Evolutionary conservation across 2,329 filamentous ascomycete species (phyloP).

Genomic region (Stemphylium vesicarium): DNA sequence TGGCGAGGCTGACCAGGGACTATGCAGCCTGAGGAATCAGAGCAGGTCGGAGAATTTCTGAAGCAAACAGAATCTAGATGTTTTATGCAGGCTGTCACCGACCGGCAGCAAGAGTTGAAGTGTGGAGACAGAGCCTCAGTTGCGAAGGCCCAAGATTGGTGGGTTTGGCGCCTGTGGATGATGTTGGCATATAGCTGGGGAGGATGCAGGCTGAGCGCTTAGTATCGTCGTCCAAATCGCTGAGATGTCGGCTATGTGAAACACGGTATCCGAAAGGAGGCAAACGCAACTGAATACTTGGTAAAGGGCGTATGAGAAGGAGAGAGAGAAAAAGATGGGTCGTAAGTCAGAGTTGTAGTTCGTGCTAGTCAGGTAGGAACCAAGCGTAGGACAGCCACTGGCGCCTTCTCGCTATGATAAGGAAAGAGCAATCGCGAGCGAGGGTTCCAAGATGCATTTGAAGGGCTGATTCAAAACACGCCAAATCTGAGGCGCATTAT

Average conservation of each 20-base stretch:
- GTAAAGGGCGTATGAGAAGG: conserved; percentile 25
- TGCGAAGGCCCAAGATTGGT: conserved; percentile 37
- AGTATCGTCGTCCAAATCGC: conserved; percentile 36
- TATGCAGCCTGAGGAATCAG: conserved; percentile 26
- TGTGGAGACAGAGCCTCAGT: conserved; percentile 22
- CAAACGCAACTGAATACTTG: conserved; percentile 33
- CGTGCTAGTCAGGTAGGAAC: conserved; percentile 23
- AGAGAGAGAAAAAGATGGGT: conserved; percentile 21
- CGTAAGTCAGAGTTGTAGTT: conserved; percentile 19
- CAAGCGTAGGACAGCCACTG: conserved; percentile 32
- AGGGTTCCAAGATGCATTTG: conserved; percentile 28
- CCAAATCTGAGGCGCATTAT: conserved; percentile 31
- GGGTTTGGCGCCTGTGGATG: conserved; percentile 38
- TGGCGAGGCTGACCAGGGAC: conserved; percentile 39
- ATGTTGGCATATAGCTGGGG: conserved; percentile 29
- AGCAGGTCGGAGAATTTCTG: conserved; percentile 25
- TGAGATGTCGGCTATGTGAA: conserved; percentile 37
- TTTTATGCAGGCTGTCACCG: conserved; percentile 30
- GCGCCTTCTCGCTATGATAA: conserved; percentile 25
- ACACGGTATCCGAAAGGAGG: conserved; percentile 32
- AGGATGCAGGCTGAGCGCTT: conserved; percentile 43
- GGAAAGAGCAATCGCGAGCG: conserved; percentile 26
- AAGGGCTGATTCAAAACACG: conserved; percentile 35
- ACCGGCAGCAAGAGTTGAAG: conserved; percentile 13
- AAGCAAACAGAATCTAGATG: conserved; percentile 22